A percentile compares a stretch with the other conserved stretches of the same genome.
Evolutionary conservation across 2,329 filamentous ascomycete genomes (phyloP).

Genomic region (Zalaria sp.): DNA sequence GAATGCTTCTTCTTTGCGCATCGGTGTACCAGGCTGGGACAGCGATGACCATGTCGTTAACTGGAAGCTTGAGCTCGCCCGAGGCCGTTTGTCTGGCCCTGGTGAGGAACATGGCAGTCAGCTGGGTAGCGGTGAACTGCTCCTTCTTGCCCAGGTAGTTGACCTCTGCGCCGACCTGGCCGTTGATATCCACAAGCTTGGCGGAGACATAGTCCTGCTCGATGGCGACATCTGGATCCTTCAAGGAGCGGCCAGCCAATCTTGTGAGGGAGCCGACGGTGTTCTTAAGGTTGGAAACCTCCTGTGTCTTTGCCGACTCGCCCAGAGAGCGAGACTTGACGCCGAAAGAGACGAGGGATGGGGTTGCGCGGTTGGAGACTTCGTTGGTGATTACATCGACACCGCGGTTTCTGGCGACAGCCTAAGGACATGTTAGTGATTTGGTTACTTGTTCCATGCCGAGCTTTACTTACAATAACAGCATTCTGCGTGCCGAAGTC

Average conservation of each 20-base stretch:
- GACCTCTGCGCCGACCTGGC: slow-evolving; percentile 90
- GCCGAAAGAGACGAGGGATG: slow-evolving; percentile 92
- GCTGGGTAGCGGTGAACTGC: slow-evolving; percentile 85
- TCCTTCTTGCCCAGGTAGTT: slow-evolving; percentile 89
- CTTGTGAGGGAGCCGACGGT: slow-evolving; percentile 88
- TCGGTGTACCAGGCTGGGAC: slow-evolving; percentile 97
- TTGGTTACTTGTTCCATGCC: not conserved
- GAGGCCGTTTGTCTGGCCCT: slow-evolving; percentile 85
- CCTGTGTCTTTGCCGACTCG: slow-evolving; percentile 93
- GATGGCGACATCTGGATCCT: slow-evolving; percentile 81
- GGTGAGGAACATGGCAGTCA: slow-evolving; percentile 88
- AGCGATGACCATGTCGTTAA: slow-evolving; percentile 86
- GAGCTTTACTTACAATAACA: slow-evolving; percentile 44
- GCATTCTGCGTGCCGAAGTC: slow-evolving; percentile 96
- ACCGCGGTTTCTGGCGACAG: slow-evolving; percentile 94
- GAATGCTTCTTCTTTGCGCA: slow-evolving; percentile 71
- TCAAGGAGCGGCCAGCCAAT: slow-evolving; percentile 72
- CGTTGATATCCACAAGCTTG: slow-evolving; percentile 74
- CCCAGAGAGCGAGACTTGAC: slow-evolving; percentile 89
- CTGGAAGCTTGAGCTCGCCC: slow-evolving; percentile 76
- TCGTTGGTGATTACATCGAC: slow-evolving; percentile 99
- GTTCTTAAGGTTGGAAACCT: slow-evolving; percentile 99
- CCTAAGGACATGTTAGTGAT: slow-evolving; percentile 20
- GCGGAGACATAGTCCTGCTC: slow-evolving; percentile 88
- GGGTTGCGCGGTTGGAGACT: slow-evolving; percentile 94